Conservation (phyloP, 2,329 filamentous ascomycete genomes). For the Venturia effusa region DNA sequence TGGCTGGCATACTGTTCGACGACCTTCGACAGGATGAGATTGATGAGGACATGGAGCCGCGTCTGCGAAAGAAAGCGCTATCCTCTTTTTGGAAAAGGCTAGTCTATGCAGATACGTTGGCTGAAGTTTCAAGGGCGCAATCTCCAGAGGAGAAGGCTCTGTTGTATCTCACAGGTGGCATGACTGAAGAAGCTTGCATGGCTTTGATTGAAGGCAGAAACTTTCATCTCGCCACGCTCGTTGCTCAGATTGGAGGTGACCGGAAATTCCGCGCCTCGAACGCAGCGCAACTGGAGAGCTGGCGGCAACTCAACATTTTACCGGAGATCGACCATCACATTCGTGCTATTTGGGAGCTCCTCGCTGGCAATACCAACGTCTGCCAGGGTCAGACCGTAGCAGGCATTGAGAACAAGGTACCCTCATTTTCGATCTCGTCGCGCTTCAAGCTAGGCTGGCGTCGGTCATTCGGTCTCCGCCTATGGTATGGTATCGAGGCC, state of each 20-base stretch:
- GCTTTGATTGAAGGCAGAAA: conserved; percentile 65
- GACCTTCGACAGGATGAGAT: conserved; percentile 35
- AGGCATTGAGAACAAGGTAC: conserved; percentile 60
- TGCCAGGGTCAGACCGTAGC: conserved; percentile 66
- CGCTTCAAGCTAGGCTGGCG: conserved; percentile 86
- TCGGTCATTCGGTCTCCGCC: conserved; percentile 78
- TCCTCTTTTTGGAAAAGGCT: conserved; percentile 51
- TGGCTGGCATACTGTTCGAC: conserved; percentile 82
- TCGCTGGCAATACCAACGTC: conserved; percentile 77
- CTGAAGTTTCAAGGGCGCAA: conserved; percentile 44
- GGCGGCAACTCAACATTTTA: conserved; percentile 72
- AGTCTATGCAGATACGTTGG: conserved; percentile 28
- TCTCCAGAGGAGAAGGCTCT: conserved; percentile 76
- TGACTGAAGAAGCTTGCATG: conserved; percentile 73
- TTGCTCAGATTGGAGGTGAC: conserved; percentile 71
- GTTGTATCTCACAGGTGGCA: conserved; percentile 65
- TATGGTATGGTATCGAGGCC: conserved; percentile 73
- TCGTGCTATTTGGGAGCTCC: conserved; percentile 77
- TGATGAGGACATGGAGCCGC: conserved; percentile 30
- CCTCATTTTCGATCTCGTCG: conserved; percentile 71
- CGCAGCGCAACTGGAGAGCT: conserved; percentile 67
- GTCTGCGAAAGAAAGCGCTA: conserved; percentile 48
- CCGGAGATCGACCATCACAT: conserved; percentile 80
- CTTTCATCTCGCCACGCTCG: conserved; percentile 71
- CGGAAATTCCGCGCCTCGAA: conserved; percentile 60